A percentile compares a stretch with the other conserved stretches of the same genome.
phyloP scores from a whole-genome alignment of 1,284 basidiomycete genomes.

The Leccinum subrobustum region DNA sequence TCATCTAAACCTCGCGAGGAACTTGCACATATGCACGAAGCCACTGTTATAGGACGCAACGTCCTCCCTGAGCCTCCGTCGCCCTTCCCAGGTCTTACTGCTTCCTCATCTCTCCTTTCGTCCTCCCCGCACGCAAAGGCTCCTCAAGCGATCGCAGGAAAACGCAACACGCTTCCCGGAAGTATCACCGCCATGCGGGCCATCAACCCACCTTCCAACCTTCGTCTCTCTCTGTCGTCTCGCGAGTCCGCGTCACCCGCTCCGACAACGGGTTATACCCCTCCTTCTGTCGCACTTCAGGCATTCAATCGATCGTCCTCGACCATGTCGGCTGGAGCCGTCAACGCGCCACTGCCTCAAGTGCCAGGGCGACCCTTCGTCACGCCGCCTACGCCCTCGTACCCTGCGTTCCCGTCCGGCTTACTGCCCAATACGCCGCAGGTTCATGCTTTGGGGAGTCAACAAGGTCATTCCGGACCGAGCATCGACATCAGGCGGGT shows the following conservation, averaged over 20 bases:
- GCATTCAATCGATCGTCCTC: constrained; percentile 42
- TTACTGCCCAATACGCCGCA: constrained; percentile 49
- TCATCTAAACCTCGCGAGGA: constrained; percentile 41
- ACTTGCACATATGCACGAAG: constrained; percentile 20
- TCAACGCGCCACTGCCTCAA: constrained; percentile 9
- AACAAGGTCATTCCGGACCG: constrained; percentile 48
- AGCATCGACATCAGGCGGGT: constrained; percentile 61
- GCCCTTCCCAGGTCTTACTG: constrained; percentile 57
- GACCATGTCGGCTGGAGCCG: constrained; percentile 44
- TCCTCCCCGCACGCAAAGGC: constrained; percentile 21
- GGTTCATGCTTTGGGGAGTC: constrained; percentile 50
- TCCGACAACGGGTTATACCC: constrained; percentile 27
- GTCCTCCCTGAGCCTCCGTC: constrained; percentile 72
- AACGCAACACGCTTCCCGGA: constrained; percentile 53
- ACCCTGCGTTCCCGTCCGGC: constrained; percentile 61
- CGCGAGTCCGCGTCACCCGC: constrained; percentile 23
- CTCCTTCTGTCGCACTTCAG: constrained; percentile 40
- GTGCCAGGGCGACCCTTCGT: constrained; percentile 12
- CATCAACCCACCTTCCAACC: constrained; percentile 39
- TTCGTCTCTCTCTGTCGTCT: constrained; percentile 31
- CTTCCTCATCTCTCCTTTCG: constrained; percentile 22
- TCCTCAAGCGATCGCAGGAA: constrained; percentile 50
- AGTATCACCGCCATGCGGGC: constrained; percentile 37
- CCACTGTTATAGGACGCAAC: constrained; percentile 37
- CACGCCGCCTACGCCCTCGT: constrained; percentile 63